These are phyloP conservation scores for Mrakia blollopis DNA, from an alignment of 768 basidiomycete species.

Conservation along the genomic window DNA sequence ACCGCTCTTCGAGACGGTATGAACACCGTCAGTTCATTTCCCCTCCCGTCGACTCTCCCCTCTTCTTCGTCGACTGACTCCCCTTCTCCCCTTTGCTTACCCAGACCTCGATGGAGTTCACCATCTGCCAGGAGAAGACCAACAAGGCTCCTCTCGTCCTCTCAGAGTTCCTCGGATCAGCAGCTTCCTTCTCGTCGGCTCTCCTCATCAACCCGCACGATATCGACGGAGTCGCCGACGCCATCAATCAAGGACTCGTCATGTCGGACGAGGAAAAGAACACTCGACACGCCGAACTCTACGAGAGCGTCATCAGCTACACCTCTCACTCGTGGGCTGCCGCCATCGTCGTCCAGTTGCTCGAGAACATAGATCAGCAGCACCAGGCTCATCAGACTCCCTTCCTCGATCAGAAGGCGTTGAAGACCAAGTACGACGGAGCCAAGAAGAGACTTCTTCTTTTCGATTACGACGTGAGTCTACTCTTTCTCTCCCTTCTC, in stretches of 20 bases:
- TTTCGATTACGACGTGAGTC: constrained; percentile 89
- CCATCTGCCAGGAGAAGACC: constrained; percentile 82
- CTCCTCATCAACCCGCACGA: constrained; percentile 95
- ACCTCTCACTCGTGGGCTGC: constrained; percentile 95
- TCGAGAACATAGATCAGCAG: constrained; percentile 71
- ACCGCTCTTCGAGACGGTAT: constrained; percentile 95
- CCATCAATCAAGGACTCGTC: constrained; percentile 78
- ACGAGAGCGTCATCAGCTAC: constrained; percentile 82
- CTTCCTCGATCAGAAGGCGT: constrained; percentile 60
- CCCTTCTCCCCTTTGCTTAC: not conserved
- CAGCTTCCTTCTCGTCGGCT: constrained; percentile 76
- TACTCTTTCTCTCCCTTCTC: not conserved
- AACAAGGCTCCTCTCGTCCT: constrained; percentile 77
- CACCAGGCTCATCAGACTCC: constrained; percentile 80
- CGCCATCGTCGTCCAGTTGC: constrained; percentile 77
- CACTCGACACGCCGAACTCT: constrained; percentile 63
- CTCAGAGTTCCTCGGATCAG: constrained; percentile 97
- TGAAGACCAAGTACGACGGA: constrained; percentile 58
- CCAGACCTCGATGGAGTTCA: constrained; percentile 60
- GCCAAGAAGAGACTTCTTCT: constrained; percentile 82
- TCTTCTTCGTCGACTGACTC: not conserved
- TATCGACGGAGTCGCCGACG: constrained; percentile 75
- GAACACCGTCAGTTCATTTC: constrained; percentile 60
- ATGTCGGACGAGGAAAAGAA: constrained; percentile 76
- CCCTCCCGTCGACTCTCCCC: not conserved